A percentile compares a stretch with the other conserved stretches of the same genome.
Evolutionary conservation across 2,329 filamentous ascomycete species (phyloP).

Genomic region (Fusarium lateritium): DNA sequence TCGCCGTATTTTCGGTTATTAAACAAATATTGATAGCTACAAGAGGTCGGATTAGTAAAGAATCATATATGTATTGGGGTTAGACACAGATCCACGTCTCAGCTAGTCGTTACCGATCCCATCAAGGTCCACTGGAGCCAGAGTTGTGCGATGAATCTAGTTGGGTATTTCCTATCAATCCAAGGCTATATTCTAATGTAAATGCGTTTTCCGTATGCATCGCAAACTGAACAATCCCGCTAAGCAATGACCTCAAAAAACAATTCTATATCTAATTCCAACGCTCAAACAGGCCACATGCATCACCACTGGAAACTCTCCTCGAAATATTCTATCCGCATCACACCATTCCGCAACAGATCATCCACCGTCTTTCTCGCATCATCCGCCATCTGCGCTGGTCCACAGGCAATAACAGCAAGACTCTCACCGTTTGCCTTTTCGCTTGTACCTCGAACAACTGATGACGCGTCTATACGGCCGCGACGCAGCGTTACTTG

Average conservation of each 20-base stretch:
- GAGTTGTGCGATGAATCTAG: no score
- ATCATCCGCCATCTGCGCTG: constrained; percentile 62
- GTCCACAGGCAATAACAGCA: constrained; percentile 62
- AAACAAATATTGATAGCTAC: no score
- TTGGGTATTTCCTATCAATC: no score
- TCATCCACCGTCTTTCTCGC: constrained; percentile 55
- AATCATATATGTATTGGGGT: no score
- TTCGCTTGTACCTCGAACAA: constrained; percentile 51
- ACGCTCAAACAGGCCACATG: background rate
- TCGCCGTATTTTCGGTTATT: no score
- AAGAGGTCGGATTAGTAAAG: no score
- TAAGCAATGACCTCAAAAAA: background rate
- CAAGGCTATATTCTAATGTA: background rate
- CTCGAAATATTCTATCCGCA: constrained; percentile 59
- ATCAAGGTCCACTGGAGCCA: no score
- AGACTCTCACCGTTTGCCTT: constrained; percentile 47
- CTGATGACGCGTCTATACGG: constrained; percentile 53
- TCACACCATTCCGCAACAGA: constrained; percentile 47
- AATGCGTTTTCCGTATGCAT: background rate
- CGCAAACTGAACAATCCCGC: background rate
- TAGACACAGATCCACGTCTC: no score
- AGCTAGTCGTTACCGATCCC: no score
- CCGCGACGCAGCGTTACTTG: constrained; percentile 42
- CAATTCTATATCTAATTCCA: background rate
- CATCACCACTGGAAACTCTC: constrained; percentile 61